A percentile compares a stretch with the other conserved stretches of the same genome.
Conservation (phyloP, 2,329 filamentous ascomycete species). For the Hortaea werneckii region DNA sequence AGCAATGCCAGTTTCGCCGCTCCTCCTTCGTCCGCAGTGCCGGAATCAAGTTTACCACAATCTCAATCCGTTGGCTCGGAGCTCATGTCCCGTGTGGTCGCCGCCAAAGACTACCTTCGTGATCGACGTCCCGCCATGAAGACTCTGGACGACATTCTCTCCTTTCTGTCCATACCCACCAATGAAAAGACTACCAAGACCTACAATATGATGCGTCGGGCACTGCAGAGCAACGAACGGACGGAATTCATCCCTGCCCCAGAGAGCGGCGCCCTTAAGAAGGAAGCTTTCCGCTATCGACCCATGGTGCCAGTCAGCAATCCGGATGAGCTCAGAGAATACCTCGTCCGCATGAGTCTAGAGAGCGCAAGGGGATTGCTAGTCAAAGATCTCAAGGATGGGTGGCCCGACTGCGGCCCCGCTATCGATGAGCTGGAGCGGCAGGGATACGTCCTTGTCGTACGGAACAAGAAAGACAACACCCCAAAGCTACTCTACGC, state of each 20-base stretch:
- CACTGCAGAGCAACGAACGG: conserved; percentile 57
- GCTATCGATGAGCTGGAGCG: conserved; percentile 68
- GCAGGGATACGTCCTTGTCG: conserved; percentile 71
- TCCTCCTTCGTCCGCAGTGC: background rate
- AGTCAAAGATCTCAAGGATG: conserved; percentile 89
- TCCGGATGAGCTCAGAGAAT: conserved; percentile 64
- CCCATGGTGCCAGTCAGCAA: conserved; percentile 76
- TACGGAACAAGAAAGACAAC: conserved; percentile 86
- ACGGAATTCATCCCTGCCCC: conserved; percentile 44
- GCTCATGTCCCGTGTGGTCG: conserved; percentile 78
- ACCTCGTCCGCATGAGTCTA: conserved; percentile 61
- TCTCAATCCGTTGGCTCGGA: conserved; percentile 55
- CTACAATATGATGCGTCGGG: conserved; percentile 50
- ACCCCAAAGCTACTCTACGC: conserved; percentile 78
- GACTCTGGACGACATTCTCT: conserved; percentile 64
- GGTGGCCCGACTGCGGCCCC: conserved; percentile 77
- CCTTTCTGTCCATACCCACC: conserved; percentile 61
- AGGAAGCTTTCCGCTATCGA: conserved; percentile 69
- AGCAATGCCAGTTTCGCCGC: conserved; percentile 13
- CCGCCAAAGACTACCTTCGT: conserved; percentile 72
- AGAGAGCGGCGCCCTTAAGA: conserved; percentile 30
- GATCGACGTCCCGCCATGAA: conserved; percentile 55
- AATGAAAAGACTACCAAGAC: conserved; percentile 24
- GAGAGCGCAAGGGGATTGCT: conserved; percentile 69
- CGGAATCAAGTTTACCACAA: too few relatives aligned